Conservation (phyloP, 257 asterid genomes). For the Solanum commersonii region DNA sequence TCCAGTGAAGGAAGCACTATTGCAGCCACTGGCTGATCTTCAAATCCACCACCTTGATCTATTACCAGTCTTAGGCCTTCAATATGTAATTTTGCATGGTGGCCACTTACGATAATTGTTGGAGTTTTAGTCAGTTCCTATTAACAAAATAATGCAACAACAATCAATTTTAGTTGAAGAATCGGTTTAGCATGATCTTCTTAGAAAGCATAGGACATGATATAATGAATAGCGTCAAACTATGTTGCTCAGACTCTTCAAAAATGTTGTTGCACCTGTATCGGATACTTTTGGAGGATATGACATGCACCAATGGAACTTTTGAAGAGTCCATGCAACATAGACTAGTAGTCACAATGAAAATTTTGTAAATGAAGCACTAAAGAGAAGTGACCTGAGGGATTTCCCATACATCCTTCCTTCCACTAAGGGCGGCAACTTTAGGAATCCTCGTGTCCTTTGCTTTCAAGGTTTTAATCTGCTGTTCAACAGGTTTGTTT, state of each 20-base stretch:
- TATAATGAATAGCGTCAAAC: neutral
- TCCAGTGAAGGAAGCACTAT: conserved; percentile 60
- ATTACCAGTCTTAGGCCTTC: conserved; percentile 65
- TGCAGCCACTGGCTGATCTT: conserved; percentile 64
- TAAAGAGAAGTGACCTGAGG: conserved; percentile 49
- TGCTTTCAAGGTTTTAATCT: conserved; percentile 50
- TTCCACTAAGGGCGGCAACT: conserved; percentile 72
- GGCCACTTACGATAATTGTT: conserved; percentile 69
- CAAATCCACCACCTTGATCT: conserved; percentile 76
- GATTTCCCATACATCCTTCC: conserved; percentile 77
- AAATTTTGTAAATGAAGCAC: neutral
- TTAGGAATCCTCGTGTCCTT: conserved; percentile 83
- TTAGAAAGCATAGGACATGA: neutral
- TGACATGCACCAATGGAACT: neutral
- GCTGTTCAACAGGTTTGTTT: conserved; percentile 41
- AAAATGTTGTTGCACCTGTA: neutral
- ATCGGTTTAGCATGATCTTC: neutral
- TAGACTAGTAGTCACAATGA: neutral
- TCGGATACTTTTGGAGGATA: neutral
- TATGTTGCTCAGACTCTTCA: neutral
- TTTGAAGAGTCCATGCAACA: neutral
- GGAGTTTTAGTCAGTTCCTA: conserved; percentile 54
- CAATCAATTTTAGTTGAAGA: neutral
- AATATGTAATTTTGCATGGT: conserved; percentile 62
- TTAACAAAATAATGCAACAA: neutral